Evolutionary conservation across 225 moss, liverwort and hornwort species (phyloP).

Genomic region (Physcomitrium patens): DNA sequence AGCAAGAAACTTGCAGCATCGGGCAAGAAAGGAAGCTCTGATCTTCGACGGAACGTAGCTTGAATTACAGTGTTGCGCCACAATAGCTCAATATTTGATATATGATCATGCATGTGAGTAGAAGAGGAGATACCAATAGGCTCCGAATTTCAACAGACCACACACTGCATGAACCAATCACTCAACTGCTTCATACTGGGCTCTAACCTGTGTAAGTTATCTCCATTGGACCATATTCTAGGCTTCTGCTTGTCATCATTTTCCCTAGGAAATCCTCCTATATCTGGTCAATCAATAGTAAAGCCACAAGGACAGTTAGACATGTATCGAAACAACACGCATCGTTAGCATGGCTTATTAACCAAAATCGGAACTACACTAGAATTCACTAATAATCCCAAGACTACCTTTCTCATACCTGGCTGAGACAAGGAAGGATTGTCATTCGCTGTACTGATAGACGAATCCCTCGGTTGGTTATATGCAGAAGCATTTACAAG

Average conservation of each 20-base stretch:
- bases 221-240: slow-evolving; percentile 14
- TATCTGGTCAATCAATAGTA: slow-evolving; percentile 24
- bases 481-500: slow-evolving; percentile 39
- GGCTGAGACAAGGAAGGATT: slow-evolving; percentile 31
- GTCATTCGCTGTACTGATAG: slow-evolving; percentile 34
- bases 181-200: slow-evolving; percentile 66
- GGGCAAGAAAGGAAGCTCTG: slow-evolving; percentile 75
- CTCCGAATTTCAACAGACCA: slow-evolving; percentile 67
- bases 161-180: slow-evolving; percentile 76
- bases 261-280: slow-evolving; percentile 35
- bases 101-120: slow-evolving; percentile 54
- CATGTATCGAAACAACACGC: slow-evolving; percentile 7
- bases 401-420: slow-evolving; percentile 35
- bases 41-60: slow-evolving; percentile 76
- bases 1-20: slow-evolving; percentile 76
- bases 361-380: slow-evolving; percentile 15
- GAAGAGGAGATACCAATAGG: slow-evolving; percentile 35
- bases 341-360: slow-evolving; percentile 16
- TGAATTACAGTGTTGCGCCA: slow-evolving; percentile 85
- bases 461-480: slow-evolving; percentile 35
- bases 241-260: slow-evolving; percentile 38
- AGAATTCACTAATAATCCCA: neutral
- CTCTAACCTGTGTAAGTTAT: slow-evolving; percentile 71
- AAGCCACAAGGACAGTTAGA: slow-evolving; percentile 20
- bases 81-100: slow-evolving; percentile 64